Evolutionary conservation across 305 asterid species (phyloP).

Genomic region (Ilex paraguariensis): DNA sequence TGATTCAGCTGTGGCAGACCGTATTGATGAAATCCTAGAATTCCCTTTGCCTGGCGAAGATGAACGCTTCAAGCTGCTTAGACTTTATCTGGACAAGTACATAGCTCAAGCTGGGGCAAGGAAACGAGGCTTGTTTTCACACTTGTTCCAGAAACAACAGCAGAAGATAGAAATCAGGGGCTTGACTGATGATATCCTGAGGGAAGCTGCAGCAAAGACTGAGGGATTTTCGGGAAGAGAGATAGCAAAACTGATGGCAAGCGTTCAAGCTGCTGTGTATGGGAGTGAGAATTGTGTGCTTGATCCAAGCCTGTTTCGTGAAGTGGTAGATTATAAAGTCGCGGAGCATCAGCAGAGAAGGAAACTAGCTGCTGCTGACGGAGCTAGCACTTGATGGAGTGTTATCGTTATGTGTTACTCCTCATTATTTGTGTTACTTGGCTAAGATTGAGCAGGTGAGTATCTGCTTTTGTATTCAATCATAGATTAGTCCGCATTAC

Average conservation of each 20-base stretch:
- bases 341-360: slow-evolving; percentile 94
- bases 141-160: slow-evolving; percentile 50
- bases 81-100: slow-evolving; percentile 75
- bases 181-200: slow-evolving; percentile 58
- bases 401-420: no score
- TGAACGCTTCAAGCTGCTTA: slow-evolving; percentile 78
- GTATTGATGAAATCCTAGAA: slow-evolving; percentile 91
- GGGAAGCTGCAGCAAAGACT: slow-evolving; percentile 76
- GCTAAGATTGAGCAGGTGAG: no score
- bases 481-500: no score
- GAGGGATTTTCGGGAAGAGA: slow-evolving; percentile 93
- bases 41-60: slow-evolving; percentile 93
- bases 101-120: slow-evolving; percentile 73
- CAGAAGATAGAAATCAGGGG: slow-evolving; percentile 71
- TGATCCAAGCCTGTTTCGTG: slow-evolving; percentile 68
- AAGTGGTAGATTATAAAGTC: slow-evolving; percentile 93
- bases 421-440: no score
- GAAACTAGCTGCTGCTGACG: slow-evolving; percentile 51
- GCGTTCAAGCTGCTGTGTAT: slow-evolving; percentile 93
- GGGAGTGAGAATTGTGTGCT: slow-evolving; percentile 74
- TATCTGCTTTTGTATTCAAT: no score
- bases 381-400: slow-evolving; percentile 19
- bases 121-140: slow-evolving; percentile 56
- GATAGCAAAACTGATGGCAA: slow-evolving; percentile 88
- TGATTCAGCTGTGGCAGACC: slow-evolving; percentile 91